These are phyloP conservation scores for Moesziomyces parantarcticus DNA, from an alignment of 1,284 basidiomycete genomes.

Conservation along the genomic window DNA sequence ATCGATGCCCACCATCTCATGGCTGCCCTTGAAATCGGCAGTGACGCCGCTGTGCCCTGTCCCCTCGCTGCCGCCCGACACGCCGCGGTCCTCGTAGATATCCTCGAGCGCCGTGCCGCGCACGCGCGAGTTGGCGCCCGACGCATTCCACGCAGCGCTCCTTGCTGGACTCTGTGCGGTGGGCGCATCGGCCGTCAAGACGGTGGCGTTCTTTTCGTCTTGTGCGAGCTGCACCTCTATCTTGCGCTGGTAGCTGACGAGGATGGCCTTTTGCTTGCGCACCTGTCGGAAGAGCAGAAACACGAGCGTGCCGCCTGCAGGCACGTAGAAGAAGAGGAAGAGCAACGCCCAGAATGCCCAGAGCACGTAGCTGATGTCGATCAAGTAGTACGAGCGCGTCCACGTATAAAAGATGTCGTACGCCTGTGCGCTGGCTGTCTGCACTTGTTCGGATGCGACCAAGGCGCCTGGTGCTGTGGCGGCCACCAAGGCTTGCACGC, in stretches of 20 bases:
- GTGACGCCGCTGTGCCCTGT: constrained; percentile 18
- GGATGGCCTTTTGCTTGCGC: constrained; percentile 21
- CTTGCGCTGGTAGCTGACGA: constrained; percentile 40
- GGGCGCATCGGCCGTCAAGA: constrained; percentile 12
- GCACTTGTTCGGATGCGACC: constrained; percentile 12
- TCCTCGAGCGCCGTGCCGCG: constrained; percentile 10
- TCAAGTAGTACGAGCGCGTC: constrained; percentile 39
- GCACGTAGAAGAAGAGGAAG: constrained; percentile 56
- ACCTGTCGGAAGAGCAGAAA: constrained; percentile 45
- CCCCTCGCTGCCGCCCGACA: constrained; percentile 13
- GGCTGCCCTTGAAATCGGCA: constrained; percentile 18
- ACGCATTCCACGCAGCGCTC: not conserved
- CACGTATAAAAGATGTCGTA: constrained; percentile 31
- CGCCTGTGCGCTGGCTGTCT: constrained; percentile 17
- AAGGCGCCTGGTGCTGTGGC: not conserved
- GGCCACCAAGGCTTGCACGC: constrained; percentile 9
- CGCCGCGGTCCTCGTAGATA: constrained; percentile 25
- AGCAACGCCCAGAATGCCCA: constrained; percentile 54
- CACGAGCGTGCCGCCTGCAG: constrained; percentile 52
- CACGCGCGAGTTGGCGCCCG: too few species aligned
- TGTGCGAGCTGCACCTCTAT: constrained; percentile 25
- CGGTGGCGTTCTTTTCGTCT: constrained; percentile 17
- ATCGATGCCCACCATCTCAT: constrained; percentile 22
- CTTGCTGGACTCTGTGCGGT: not conserved
- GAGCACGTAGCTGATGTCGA: constrained; percentile 40